Evolutionary conservation across 805 yeast genomes (phyloP), one percentile per base, ranked within the genome.

Genomic region (Ogataea glucozyma): DNA sequence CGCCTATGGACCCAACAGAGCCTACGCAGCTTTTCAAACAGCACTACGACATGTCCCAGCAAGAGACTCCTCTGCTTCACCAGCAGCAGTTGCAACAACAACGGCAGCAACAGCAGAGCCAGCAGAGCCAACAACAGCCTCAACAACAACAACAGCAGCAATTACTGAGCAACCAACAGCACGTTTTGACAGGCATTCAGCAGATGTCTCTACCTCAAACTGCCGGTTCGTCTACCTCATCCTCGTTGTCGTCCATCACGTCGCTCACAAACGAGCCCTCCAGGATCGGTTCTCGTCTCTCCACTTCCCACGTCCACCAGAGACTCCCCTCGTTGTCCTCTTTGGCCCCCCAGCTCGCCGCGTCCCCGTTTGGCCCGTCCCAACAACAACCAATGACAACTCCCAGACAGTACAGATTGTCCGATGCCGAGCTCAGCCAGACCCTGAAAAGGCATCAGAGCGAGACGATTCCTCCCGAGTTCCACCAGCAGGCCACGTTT

Each of bases 121-220:
- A 43, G 12, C 39, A 36, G 18, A 38, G 33, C 20, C 47, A 38
- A 18, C 37, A 35, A 6, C 43, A 41, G 16, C 38, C 38, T 13
- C 41, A 46, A 21, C 34, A 32, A 21, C 44, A 26, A 24, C 40
- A 19, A 17, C 27, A 35, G 11, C 47, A 48, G 21, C 48, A 40
- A 24, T 34, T 18, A 34, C 37, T 38, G 27, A 36, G 47, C 32
- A 47, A 32, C 31, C 57, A 50, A 17, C 55, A 51, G 27, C 48
- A 45, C 19, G 52, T 49, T 4, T 42, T 50, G 13, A 42, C 48
- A 6, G 59, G 56, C 2, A 31, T 51, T 10, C 59, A 53, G 27
- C 56, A 53, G 20, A 54, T 51, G 54, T 46, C 59, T 2, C 31
- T 51, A 13, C 59, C 59, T 13, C 41, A 30, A 16, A 24, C 49